Evolutionary conservation across 2,329 filamentous ascomycete species (phyloP), one percentile per base, ranked within the genome.

Genomic region (Bipolaris zeicola): DNA sequence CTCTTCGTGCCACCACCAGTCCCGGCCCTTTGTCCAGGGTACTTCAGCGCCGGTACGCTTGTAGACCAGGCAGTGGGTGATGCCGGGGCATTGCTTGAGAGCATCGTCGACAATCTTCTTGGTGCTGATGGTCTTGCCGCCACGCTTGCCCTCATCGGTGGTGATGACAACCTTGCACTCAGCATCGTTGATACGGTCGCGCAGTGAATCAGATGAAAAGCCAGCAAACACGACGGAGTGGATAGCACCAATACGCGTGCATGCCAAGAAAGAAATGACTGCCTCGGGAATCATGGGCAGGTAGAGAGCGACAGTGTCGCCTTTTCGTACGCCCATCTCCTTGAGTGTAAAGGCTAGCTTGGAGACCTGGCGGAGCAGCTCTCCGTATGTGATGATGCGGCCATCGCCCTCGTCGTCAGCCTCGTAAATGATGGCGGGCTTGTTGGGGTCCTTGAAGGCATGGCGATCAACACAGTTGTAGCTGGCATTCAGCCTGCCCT

Each of bases 101-200:
- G 94, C 94, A 75, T 98, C 95, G 73, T 99, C 95, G 66, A 98
- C 95, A 75, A 99, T 98, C 83, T 96, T 96, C 87, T 99, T 98
- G 70, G 94, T 98, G 71, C 91, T 91, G 75, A 99, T 97, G 71
- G 96, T 79, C 84, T 98, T 99, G 76, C 95, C 95, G 69, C 95
- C 95, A 71, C 95, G 92, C 85, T 96, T 96, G 74, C 95, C 95
- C 84, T 99, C 95, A 76, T 99, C 95, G 1, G 92, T 90, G 58
- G 95, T 99, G 74, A 99, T 97, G 79, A 98, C 89, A 51, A 98
- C 91, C 81, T 90, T 96, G 77, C 89, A 94, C 67, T 91, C 81
- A 57, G 90, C 94, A 74, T 99, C 95, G 59, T 95, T 82, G 70
- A 99, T 93, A 73, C 95, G 92, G 78, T 99, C 95, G 64, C 94